Conservation (phyloP, 2,329 filamentous ascomycete genomes). For the Fusarium anthophilum region DNA sequence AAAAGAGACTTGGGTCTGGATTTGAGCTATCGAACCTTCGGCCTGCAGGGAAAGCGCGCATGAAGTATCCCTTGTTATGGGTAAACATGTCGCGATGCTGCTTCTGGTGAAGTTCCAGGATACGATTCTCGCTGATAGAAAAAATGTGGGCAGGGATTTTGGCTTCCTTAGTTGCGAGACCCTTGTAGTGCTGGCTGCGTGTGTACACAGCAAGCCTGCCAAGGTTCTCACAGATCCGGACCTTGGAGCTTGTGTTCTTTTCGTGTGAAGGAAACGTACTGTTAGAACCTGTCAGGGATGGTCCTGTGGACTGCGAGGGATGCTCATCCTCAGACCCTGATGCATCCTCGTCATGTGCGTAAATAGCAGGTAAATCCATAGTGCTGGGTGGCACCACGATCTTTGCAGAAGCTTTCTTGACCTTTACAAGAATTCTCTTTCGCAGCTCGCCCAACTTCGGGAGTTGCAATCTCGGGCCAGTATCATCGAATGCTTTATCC, state of each 20-base stretch:
- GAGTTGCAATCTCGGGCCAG: constrained; percentile 64
- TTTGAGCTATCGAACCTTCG: constrained; percentile 88
- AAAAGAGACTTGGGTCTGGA: constrained; percentile 89
- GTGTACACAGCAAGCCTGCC: constrained; percentile 86
- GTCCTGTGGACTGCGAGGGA: constrained; percentile 17
- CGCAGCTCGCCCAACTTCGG: constrained; percentile 77
- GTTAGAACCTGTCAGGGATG: constrained; percentile 20
- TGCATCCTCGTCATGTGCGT: constrained; percentile 50
- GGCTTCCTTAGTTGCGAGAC: constrained; percentile 71
- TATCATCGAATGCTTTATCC: constrained; percentile 62
- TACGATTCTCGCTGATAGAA: constrained; percentile 86
- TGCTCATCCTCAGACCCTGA: constrained; percentile 58
- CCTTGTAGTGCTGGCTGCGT: constrained; percentile 81
- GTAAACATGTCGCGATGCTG: constrained; percentile 79
- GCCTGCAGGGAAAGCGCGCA: constrained; percentile 89
- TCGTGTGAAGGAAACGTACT: constrained; percentile 25
- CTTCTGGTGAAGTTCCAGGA: constrained; percentile 66
- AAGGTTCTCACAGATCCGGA: constrained; percentile 74
- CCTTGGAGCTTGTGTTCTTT: constrained; percentile 61
- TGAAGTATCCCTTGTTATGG: constrained; percentile 88
- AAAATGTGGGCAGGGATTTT: constrained; percentile 77
- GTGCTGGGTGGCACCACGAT: constrained; percentile 45
- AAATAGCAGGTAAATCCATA: constrained; percentile 45
- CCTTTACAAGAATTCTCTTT: constrained; percentile 85
- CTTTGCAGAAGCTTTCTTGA: constrained; percentile 66